Evolutionary conservation across 2,329 filamentous ascomycete genomes (phyloP).

Genomic region (Microsporum canis): DNA sequence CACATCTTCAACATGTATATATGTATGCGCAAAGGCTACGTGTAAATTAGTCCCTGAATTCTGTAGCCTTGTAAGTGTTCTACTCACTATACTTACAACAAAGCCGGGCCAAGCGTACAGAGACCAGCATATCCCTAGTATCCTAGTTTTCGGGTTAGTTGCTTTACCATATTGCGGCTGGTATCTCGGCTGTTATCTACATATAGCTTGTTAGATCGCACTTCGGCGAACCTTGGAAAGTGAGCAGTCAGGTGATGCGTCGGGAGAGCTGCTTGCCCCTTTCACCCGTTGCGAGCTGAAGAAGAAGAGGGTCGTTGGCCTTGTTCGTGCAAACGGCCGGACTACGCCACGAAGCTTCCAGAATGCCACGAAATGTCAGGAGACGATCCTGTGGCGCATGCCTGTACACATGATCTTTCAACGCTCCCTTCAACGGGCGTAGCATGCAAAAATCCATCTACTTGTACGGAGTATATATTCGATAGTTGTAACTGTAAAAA

Average conservation of each 20-base stretch:
- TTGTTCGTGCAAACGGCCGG: neutral
- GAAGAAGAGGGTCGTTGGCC: neutral
- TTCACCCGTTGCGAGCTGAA: neutral
- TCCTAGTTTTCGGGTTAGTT: neutral
- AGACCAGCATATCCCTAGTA: neutral
- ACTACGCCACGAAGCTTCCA: neutral
- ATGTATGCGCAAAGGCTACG: neutral
- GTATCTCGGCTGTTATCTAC: neutral
- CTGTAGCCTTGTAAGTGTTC: neutral
- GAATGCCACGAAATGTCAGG: neutral
- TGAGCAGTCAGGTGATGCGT: neutral
- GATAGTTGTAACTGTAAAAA: neutral
- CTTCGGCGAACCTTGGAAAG: neutral
- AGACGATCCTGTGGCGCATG: neutral
- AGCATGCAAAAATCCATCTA: neutral
- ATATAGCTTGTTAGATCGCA: neutral
- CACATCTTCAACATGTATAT: neutral
- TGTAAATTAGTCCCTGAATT: neutral
- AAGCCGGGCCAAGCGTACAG: neutral
- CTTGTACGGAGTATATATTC: neutral
- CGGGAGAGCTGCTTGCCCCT: neutral
- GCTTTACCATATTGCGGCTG: neutral
- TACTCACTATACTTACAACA: neutral
- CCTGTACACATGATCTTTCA: neutral
- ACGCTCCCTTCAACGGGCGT: neutral